Evolutionary conservation across 2,329 filamentous ascomycete species (phyloP), one percentile per base, ranked within the genome.

Genomic region (Didymella exigua): DNA sequence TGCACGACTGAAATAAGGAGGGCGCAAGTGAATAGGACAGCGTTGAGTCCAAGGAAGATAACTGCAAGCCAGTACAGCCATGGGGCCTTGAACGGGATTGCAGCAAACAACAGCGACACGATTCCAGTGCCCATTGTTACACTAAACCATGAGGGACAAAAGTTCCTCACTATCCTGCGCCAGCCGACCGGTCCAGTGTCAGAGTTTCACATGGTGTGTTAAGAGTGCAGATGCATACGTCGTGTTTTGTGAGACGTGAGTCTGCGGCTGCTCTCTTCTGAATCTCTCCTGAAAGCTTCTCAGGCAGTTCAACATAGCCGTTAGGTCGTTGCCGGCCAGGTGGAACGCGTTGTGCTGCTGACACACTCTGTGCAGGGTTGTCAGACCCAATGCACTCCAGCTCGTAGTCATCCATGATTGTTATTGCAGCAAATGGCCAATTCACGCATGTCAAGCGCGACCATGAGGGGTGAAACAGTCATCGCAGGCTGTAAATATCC

Each of bases 101-200:
- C 81, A 60, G 84, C 78, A 16, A 90, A 78, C 18, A 90, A 76
- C 33, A 89, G 81, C 1, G 84, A 83, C 8, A 87, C 83, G 33
- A 90, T 84, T 18, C 87, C 88, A 0, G 87, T 90, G 24, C 87
- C 87, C 86, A 90, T 76, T 0, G 71, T 75, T 8, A 74, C 65
- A 26, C 64, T 65, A 56, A 75, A 76, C 71, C 72, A 76, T 2
- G 71, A 73, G 2, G 72, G 73, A 0, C 66, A 72, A 50, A 76
- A 75, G 51, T 76, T 75, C 10, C 70, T 58, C 0, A 76, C 68
- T 5, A 74, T 65, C 9, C 71, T 64, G 7, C 74, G 66, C 74
- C 73, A 76, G 26, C 69, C 69, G 5, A 68, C 62, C 68, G 69
- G 26, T 27, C 26, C 18, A 13, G 3, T 40, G 42, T 56, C 19